Evolutionary conservation across 2,329 filamentous ascomycete species (phyloP), one percentile per base, ranked within the genome.

Genomic region (Kalaharituber pfeilii): DNA sequence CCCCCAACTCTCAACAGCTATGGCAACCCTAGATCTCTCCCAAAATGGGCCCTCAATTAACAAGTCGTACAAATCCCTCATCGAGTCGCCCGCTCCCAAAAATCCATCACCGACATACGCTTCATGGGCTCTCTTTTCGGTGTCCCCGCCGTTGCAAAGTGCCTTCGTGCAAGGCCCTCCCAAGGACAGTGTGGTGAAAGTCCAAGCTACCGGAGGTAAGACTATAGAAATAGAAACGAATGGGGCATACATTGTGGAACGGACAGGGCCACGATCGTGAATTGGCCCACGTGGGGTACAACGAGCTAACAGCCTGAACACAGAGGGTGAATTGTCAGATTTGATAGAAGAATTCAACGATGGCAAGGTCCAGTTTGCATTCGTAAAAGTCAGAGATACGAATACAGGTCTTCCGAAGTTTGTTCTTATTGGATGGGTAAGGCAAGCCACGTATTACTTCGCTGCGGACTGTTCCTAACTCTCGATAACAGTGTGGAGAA

Each of bases 341-440:
- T 75, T 98, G 56, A 78, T 94, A 63, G 91, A 98, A 62, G 91
- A 98, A 60, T 94, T 98, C 70, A 96, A 82, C 62, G 91, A 98
- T 69, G 91, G 91, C 53, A 83, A 87, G 64, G 84, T 98, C 62
- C 91, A 98, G 70, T 98, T 95, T 70, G 91, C 87, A 26, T 96
- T 93, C 66, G 81, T 91, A 65, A 95, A 94, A 71, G 82, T 98
- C 72, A 94, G 88, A 69, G 91, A 98, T 67, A 84, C 87, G 53
- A 98, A 98, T 69, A 86, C 84, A 2, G 73, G 75, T 22, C 78
- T 98, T 15, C 87, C 89, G 50, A 98, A 98, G 73, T 84, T 81
- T 67, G 86, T 94, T 56, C 76, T 98, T 62, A 86, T 98, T 67
- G 88, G 84, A 62, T 98, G 91, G 84, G 76, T 79, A 30, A 50